Evolutionary conservation across 208 protist species (phyloP), one percentile per base, ranked within the genome.

Genomic region (Crithidia mellificae): DNA sequence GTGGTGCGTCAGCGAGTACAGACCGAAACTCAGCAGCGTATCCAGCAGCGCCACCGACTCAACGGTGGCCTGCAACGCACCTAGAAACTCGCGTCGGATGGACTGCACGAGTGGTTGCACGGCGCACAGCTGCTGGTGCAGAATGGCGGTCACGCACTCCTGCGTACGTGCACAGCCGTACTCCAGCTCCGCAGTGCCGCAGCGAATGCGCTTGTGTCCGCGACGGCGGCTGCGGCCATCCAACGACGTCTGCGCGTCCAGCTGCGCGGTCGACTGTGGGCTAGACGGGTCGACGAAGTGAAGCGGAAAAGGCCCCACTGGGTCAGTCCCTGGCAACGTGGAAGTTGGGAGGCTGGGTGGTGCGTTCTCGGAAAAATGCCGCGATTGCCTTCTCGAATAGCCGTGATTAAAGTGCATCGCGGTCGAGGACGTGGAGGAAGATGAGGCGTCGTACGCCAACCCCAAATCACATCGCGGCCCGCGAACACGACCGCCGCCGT

Each of bases 1-100:
- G 44, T 62, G 63, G 53, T 88, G 65, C 19, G 80, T 36, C 17
- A 78, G 41, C 1, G 88, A 63, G 76, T 93, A 93, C 19, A 71
- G 39, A 6, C 82, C 79, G 39, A 94, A 94, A 17, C 80, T 74
- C 11, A 92, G 57, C 7, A 98, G 71, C 53, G 94, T 86, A 68
- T 98, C 95, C 0, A 98, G 74, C 72, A 98, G 80, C 11, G 93
- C 84, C 15, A 98, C 80, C 6, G 87, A 79, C 58, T 98, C 95
- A 36, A 71, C 77, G 22, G 92, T 82, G 0, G 87, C 87, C 77
- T 96, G 91, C 51, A 98, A 71, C 19, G 73, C 76, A n/a, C 85
- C 84, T 2, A 97, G 78, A 15, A 68, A 68, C 25, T 80, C 74
- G 5, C 69, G 72, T 30, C 95, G 82, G n/a, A 83, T 68, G 15